phyloP scores from a whole-genome alignment of 1,139 yeast species.

The Candida tropicalis region DNA sequence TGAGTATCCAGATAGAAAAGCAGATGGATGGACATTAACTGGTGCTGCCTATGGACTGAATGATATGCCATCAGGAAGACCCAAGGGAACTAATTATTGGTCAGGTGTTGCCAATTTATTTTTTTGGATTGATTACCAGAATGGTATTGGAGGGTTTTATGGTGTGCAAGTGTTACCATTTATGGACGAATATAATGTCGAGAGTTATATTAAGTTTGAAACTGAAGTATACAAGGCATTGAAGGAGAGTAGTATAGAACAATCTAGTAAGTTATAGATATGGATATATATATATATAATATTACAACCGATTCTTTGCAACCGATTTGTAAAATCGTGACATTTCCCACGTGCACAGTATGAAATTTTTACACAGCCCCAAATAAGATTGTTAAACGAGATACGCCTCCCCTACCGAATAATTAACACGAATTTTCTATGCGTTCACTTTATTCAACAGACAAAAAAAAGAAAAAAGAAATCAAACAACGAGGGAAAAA shows the following conservation, averaged over 20 bases:
- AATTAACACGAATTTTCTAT: too few species aligned
- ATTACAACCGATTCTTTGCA: not conserved
- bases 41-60: slow-evolving; percentile 68
- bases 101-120: slow-evolving; percentile 48
- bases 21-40: slow-evolving; percentile 78
- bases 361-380: not conserved
- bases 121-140: slow-evolving; percentile 49
- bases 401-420: too few species aligned
- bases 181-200: slow-evolving; percentile 20
- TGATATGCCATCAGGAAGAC: slow-evolving; percentile 41
- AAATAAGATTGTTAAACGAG: too few species aligned
- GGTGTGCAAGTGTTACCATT: slow-evolving; percentile 43
- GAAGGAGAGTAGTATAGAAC: slow-evolving; percentile 10
- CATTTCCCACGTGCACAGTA: too few species aligned
- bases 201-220: slow-evolving; percentile 22
- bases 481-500: too few species aligned
- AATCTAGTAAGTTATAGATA: slow-evolving; percentile 6
- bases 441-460: too few species aligned
- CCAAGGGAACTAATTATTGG: slow-evolving; percentile 45
- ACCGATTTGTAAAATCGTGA: too few species aligned
- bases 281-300: not conserved
- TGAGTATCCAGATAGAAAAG: slow-evolving; percentile 41
- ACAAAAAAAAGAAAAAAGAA: too few species aligned
- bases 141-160: slow-evolving; percentile 46
- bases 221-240: slow-evolving; percentile 20